A percentile compares a stretch with the other conserved stretches of the same genome.
phyloP scores from a whole-genome alignment of 164 flowering plant species.

The Vitis riparia region DNA sequence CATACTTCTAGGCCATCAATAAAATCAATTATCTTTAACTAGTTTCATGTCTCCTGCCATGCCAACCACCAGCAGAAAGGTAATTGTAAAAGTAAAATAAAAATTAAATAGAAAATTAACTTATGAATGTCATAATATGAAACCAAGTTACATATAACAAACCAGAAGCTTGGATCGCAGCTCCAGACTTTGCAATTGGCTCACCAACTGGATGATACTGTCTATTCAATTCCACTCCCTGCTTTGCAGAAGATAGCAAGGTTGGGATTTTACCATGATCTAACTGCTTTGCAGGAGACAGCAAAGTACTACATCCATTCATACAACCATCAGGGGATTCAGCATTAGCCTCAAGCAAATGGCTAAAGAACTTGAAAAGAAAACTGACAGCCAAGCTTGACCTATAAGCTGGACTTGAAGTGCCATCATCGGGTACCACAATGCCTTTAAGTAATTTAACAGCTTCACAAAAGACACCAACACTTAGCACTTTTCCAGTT shows the following conservation, averaged over 20 bases:
- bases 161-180: constrained; percentile 92
- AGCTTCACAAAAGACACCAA: constrained; percentile 51
- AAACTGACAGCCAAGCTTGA: constrained; percentile 79
- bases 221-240: constrained; percentile 45
- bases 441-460: constrained; percentile 41
- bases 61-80: not conserved
- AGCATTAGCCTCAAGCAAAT: constrained; percentile 20
- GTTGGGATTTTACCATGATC: constrained; percentile 16
- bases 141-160: constrained; percentile 13
- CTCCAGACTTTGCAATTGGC: constrained; percentile 61
- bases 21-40: not conserved
- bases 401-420: constrained; percentile 56
- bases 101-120: not conserved
- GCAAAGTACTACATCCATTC: constrained; percentile 16
- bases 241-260: constrained; percentile 57
- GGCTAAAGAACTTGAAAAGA: constrained; percentile 55
- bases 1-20: not conserved
- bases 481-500: constrained; percentile 46
- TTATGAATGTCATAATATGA: not conserved
- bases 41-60: not conserved
- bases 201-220: constrained; percentile 78
- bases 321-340: constrained; percentile 12
- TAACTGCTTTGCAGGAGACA: not conserved
- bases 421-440: constrained; percentile 63
- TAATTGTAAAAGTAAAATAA: not conserved